Evolutionary conservation across 345 rosid species (phyloP), one percentile per base, ranked within the genome.

Genomic region (Jatropha curcas): DNA sequence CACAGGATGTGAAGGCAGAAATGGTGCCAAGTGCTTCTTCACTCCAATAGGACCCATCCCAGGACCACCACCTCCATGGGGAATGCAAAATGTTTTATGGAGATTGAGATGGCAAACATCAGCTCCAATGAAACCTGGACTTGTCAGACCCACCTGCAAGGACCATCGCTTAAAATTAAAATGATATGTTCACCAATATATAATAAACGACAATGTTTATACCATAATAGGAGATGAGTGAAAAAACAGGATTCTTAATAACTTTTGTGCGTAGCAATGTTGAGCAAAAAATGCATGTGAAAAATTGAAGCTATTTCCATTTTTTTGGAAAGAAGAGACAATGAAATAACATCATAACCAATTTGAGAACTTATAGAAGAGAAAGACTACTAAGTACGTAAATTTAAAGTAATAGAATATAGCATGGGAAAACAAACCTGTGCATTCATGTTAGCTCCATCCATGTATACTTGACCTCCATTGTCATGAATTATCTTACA

Each of bases 21-120:
- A 96, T 35, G 98, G 94, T 72, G 99, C 98, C 83, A 96, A 83
- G 71, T 96, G 99, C 71, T 91, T 85, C 90, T 93, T 93, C 78
- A 96, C 99, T 65, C 99, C 98, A 71, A 96, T 91, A 70, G 99
- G 99, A 53, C 99, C 99, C 99, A 96, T 96, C 70, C 99, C 99
- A 66, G 98, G 98, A 77, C 99, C 98, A 58, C 99, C 99, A 77
- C 99, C 98, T 64, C 97, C 98, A 63, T 96, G 98, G 2, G 98
- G 98, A 79, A 96, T 96, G 87, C 99, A 96, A 82, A 93, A 93
- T 62, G 98, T 96, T 71, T 93, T 96, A 79, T 96, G 99, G 82
- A 96, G 99, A 79, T 96, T 96, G 75, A 96, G 95, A 85, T 96
- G 98, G 80, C 99, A 93, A 67, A 96, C 99, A 78, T 96, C 99